Conservation (phyloP, 1,284 basidiomycete species). For the Microbotryomycetes sp. region DNA sequence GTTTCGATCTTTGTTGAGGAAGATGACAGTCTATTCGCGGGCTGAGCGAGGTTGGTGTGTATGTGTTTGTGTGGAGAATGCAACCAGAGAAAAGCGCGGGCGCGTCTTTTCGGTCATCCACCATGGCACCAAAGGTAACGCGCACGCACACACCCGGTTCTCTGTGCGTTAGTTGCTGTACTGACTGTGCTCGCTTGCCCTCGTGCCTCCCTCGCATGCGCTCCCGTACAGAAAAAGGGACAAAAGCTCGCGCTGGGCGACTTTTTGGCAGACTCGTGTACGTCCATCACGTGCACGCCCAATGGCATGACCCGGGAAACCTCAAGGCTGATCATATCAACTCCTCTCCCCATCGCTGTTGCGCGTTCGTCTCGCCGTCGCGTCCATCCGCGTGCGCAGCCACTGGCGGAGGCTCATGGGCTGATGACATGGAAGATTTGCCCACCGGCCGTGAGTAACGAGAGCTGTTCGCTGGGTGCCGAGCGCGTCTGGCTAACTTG, state of each 20-base stretch:
- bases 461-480: not conserved
- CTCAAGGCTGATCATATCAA: constrained; percentile 1
- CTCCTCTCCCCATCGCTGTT: constrained; percentile 14
- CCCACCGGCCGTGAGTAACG: constrained; percentile 73
- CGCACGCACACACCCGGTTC: not conserved
- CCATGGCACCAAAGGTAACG: not conserved
- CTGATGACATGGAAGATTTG: constrained; percentile 88
- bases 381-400: constrained; percentile 44
- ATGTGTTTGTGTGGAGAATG: no score
- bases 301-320: not conserved
- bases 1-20: no score
- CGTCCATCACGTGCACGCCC: constrained; percentile 7
- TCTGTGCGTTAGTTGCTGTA: not conserved
- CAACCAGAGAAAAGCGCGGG: not conserved
- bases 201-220: not conserved
- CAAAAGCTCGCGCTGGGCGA: constrained; percentile 84
- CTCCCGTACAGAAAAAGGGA: constrained; percentile 56
- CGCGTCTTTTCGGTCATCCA: not conserved
- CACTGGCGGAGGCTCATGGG: constrained; percentile 77
- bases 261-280: constrained; percentile 75
- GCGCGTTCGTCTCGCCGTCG: constrained; percentile 7
- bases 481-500: constrained; percentile 13
- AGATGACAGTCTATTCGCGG: no score
- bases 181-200: not conserved
- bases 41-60: no score